These are phyloP conservation scores for Trichoderma aggressivum DNA, from an alignment of 2,329 filamentous ascomycete genomes.

Conservation along the genomic window DNA sequence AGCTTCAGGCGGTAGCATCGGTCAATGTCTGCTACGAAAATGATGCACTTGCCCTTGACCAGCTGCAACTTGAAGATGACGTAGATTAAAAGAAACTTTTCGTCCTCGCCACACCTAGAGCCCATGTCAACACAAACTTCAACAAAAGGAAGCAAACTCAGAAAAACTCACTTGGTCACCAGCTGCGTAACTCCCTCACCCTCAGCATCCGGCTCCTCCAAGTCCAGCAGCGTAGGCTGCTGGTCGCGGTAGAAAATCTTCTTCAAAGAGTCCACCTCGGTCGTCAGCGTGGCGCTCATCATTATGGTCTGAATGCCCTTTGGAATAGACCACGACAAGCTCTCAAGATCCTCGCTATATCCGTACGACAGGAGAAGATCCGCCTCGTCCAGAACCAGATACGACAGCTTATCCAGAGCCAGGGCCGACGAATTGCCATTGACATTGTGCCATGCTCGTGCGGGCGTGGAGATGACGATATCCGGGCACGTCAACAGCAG, in stretches of 20 bases:
- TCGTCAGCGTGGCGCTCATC: constrained; percentile 88
- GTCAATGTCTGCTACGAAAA: constrained; percentile 78
- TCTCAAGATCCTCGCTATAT: constrained; percentile 85
- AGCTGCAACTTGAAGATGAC: constrained; percentile 94
- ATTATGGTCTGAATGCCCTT: constrained; percentile 85
- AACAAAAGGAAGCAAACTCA: neutral
- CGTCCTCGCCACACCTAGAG: constrained; percentile 80
- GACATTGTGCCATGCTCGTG: constrained; percentile 75
- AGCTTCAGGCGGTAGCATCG: constrained; percentile 87
- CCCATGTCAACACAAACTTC: constrained; percentile 19
- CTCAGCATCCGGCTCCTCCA: constrained; percentile 78
- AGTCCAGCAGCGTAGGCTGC: constrained; percentile 72
- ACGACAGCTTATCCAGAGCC: constrained; percentile 65
- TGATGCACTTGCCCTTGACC: constrained; percentile 81
- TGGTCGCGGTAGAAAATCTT: constrained; percentile 69
- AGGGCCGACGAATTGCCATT: constrained; percentile 62
- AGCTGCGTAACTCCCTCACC: constrained; percentile 80
- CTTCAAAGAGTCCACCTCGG: constrained; percentile 82
- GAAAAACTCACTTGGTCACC: constrained; percentile 63
- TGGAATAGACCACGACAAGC: constrained; percentile 72
- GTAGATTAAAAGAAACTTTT: constrained; percentile 91
- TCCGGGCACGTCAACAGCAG: constrained; percentile 84
- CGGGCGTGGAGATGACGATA: constrained; percentile 85
- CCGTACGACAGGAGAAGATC: constrained; percentile 92
- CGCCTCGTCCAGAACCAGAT: constrained; percentile 89